Percentiles rank a stretch among this genome's conserved stretches.
These are phyloP conservation scores for Cyclotella baltica DNA, from an alignment of 108 stramenopile genomes.

Conservation along the genomic window DNA sequence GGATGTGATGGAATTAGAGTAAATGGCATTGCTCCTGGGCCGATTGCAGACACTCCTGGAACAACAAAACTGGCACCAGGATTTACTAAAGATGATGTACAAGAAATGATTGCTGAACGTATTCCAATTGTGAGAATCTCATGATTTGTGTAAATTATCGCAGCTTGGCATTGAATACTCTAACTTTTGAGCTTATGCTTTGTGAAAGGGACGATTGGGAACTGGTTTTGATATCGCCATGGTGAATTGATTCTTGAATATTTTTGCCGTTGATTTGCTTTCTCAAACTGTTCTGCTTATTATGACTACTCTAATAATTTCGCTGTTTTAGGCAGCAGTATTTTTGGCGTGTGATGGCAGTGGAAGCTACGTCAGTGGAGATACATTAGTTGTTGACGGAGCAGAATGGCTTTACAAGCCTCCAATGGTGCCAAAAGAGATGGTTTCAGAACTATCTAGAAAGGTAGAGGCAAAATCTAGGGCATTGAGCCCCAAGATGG, in stretches of 20 bases:
- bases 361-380: constrained; percentile 74
- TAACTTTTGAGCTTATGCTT: not conserved
- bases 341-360: constrained; percentile 67
- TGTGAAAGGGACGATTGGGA: constrained; percentile 62
- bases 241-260: no score
- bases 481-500: constrained; percentile 43
- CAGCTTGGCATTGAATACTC: not conserved
- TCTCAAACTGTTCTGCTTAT: no score
- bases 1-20: constrained; percentile 88
- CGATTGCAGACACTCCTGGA: constrained; percentile 93
- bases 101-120: constrained; percentile 70
- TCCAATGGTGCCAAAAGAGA: constrained; percentile 79
- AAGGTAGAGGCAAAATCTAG: constrained; percentile 78
- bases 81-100: constrained; percentile 47
- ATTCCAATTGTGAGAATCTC: constrained; percentile 60
- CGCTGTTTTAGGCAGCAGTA: no score
- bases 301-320: no score
- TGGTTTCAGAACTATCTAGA: constrained; percentile 76
- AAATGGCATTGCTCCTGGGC: constrained; percentile 94
- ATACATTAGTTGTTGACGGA: constrained; percentile 85
- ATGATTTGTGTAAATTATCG: not conserved
- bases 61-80: constrained; percentile 92
- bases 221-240: constrained; percentile 82
- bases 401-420: constrained; percentile 82
- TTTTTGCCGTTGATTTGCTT: no score